Evolutionary conservation across 192 early-diverging fungal species (phyloP).

Genomic region (Lobulomyces angularis): DNA sequence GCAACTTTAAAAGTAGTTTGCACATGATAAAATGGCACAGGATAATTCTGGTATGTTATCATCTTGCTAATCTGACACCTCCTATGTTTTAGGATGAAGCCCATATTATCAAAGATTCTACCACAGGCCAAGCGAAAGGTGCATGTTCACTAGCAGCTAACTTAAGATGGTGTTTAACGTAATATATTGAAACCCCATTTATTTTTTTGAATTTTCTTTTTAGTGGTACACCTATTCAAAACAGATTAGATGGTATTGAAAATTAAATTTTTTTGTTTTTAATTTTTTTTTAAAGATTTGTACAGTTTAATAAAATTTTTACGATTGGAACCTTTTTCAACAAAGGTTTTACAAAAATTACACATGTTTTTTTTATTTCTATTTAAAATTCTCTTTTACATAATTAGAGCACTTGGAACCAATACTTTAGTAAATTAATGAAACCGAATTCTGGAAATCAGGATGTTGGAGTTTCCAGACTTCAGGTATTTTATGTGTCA

Average conservation of each 20-base stretch:
- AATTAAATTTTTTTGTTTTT: too few relatives aligned
- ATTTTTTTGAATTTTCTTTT: slow-evolving; percentile 16
- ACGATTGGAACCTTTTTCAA: slow-evolving; percentile 44
- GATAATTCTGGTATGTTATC: slow-evolving; percentile 48
- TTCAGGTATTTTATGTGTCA: slow-evolving; percentile 18
- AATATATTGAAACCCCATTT: slow-evolving; percentile 16
- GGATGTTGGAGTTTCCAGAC: background rate
- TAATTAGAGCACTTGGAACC: slow-evolving; percentile 31
- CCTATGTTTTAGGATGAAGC: slow-evolving; percentile 72
- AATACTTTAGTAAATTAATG: slow-evolving; percentile 25
- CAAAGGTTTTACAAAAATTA: slow-evolving; percentile 27
- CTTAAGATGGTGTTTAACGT: slow-evolving; percentile 77
- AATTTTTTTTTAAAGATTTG: slow-evolving; percentile 42
- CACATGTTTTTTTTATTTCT: slow-evolving; percentile 56
- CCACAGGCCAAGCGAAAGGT: slow-evolving; percentile 61
- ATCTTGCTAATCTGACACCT: background rate
- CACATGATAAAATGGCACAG: slow-evolving; percentile 67
- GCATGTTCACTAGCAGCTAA: slow-evolving; percentile 52
- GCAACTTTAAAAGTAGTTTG: slow-evolving; percentile 15
- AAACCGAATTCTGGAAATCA: slow-evolving; percentile 1
- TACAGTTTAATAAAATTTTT: slow-evolving; percentile 78
- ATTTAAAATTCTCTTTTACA: slow-evolving; percentile 52
- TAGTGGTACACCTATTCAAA: slow-evolving; percentile 73
- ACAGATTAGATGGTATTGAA: slow-evolving; percentile 55
- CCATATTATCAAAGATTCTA: slow-evolving; percentile 76